Conservation (phyloP, 495 filamentous ascomycete genomes). For the Hypoxylon lienhwacheense region DNA sequence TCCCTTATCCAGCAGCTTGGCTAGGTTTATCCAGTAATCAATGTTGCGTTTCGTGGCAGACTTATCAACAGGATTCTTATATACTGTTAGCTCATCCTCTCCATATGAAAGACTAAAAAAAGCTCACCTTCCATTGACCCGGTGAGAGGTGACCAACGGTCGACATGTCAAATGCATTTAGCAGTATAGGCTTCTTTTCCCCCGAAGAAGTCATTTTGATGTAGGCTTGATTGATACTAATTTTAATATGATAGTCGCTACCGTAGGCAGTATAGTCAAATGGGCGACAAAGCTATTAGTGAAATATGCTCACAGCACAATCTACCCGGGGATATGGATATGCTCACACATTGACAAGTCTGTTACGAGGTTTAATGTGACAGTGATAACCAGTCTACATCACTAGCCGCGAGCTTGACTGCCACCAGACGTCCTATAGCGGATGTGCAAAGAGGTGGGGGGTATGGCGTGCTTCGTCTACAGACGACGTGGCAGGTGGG, state of each 20-base stretch:
- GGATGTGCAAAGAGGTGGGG: constrained; percentile 37
- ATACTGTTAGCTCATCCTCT: constrained; percentile 10
- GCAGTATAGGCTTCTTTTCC: constrained; percentile 45
- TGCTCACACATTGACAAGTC: not conserved
- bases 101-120: not conserved
- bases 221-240: not conserved
- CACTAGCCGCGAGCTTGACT: constrained; percentile 17
- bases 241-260: not conserved
- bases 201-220: constrained; percentile 29
- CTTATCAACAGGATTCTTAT: constrained; percentile 58
- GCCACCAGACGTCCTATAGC: constrained; percentile 26
- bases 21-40: constrained; percentile 62
- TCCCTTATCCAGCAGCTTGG: constrained; percentile 60
- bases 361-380: constrained; percentile 10
- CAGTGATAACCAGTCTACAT: constrained; percentile 4
- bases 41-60: constrained; percentile 59
- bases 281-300: not conserved
- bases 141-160: constrained; percentile 48
- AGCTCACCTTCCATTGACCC: constrained; percentile 53
- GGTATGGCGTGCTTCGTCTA: constrained; percentile 34
- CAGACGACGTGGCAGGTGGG: constrained; percentile 23
- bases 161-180: constrained; percentile 54
- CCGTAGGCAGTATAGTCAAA: too few relatives aligned
- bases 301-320: not conserved
- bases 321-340: constrained; percentile 18